Percentiles rank a stretch among this genome's conserved stretches.
Evolutionary conservation across 768 basidiomycete species (phyloP).

Genomic region (Rhodotorula kratochvilovae): DNA sequence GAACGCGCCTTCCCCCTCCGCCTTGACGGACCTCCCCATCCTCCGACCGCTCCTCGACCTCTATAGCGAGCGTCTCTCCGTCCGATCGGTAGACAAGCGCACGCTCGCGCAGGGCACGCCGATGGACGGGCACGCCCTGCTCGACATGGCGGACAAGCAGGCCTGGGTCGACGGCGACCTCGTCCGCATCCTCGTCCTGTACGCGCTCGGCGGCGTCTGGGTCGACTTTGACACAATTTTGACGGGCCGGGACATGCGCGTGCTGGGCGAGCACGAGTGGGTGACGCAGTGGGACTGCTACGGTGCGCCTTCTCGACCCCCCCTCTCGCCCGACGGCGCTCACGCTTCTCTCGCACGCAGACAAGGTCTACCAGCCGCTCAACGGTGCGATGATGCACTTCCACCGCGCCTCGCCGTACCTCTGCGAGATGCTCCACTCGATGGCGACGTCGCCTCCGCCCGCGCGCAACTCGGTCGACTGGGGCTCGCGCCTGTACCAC

Average conservation of each 20-base stretch:
- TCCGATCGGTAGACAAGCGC: constrained; percentile 65
- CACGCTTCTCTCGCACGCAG: constrained; percentile 46
- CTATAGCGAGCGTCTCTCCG: constrained; percentile 50
- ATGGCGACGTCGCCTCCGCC: constrained; percentile 74
- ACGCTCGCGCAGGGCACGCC: constrained; percentile 69
- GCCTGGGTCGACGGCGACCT: constrained; percentile 96
- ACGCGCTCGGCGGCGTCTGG: constrained; percentile 91
- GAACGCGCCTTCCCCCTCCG: constrained; percentile 65
- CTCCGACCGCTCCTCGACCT: constrained; percentile 22
- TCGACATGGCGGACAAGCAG: constrained; percentile 64
- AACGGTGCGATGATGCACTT: constrained; percentile 97
- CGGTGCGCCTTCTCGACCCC: constrained; percentile 54
- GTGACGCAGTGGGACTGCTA: constrained; percentile 99
- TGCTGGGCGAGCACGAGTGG: constrained; percentile 87
- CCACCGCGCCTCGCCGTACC: constrained; percentile 80
- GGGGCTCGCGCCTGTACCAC: constrained; percentile 87
- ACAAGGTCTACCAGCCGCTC: constrained; percentile 69
- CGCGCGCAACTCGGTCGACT: constrained; percentile 74
- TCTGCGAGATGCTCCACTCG: constrained; percentile 91
- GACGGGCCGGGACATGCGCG: constrained; percentile 71
- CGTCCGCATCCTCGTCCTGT: constrained; percentile 77
- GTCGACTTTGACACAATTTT: constrained; percentile 95
- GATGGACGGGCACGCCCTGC: constrained; percentile 61
- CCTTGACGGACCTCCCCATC: constrained; percentile 34
- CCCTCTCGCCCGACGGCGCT: background rate